Conservation (phyloP, 306 rosid genomes). For the Begonia fuchsioides region DNA sequence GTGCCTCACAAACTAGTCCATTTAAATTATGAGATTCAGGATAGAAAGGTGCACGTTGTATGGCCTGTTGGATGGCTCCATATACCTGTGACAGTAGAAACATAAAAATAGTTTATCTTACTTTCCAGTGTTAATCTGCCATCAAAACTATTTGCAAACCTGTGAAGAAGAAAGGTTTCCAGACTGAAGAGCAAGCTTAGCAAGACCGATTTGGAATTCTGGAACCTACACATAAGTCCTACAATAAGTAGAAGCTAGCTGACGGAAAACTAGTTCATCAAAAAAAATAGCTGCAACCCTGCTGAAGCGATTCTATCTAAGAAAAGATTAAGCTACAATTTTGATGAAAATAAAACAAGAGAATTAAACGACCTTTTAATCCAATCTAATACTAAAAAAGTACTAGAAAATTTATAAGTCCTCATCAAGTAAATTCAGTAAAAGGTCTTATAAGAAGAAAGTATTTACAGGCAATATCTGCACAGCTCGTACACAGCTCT, state of each 20-base stretch:
- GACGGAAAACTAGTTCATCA: too few species aligned
- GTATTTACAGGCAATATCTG: slow-evolving; percentile 69
- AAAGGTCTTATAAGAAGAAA: slow-evolving; percentile 1
- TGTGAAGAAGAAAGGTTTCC: slow-evolving; percentile 75
- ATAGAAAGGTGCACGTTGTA: slow-evolving; percentile 66
- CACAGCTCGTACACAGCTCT: slow-evolving; percentile 82
- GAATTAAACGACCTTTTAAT: too few species aligned
- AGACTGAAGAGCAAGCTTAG: slow-evolving; percentile 67
- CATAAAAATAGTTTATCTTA: slow-evolving; percentile 2
- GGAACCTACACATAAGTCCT: slow-evolving; percentile 44
- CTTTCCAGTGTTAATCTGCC: slow-evolving; percentile 6
- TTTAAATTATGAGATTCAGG: slow-evolving; percentile 81
- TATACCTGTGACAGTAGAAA: slow-evolving; percentile 37
- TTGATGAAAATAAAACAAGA: too few species aligned
- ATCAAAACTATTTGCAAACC: slow-evolving; percentile 30
- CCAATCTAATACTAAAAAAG: too few species aligned
- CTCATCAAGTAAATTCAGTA: too few species aligned
- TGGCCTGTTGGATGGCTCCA: slow-evolving; percentile 87
- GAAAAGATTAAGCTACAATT: too few species aligned
- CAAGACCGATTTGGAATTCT: slow-evolving; percentile 86
- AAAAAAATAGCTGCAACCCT: too few species aligned
- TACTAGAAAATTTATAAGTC: too few species aligned
- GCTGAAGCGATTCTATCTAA: background rate
- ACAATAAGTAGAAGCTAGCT: slow-evolving; percentile 1
- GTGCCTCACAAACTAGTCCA: slow-evolving; percentile 80